phyloP scores from a whole-genome alignment of 306 rosid genomes.

The Cucumis hystrix region DNA sequence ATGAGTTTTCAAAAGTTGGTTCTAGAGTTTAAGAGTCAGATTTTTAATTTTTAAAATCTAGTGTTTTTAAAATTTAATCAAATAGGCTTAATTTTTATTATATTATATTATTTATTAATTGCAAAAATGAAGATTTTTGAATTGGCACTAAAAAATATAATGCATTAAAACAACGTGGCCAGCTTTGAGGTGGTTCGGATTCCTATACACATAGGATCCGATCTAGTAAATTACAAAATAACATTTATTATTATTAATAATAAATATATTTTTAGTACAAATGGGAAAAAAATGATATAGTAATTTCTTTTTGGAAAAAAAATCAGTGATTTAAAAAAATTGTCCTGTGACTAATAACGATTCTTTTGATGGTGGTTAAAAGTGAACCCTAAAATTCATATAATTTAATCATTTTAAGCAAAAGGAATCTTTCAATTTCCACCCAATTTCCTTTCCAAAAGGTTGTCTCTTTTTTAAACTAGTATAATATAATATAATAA shows the following conservation, averaged over 20 bases:
- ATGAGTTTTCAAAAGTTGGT: too few relatives aligned
- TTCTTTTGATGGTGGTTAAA: background rate
- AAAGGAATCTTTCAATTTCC: background rate
- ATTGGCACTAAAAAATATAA: background rate
- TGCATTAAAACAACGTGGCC: background rate
- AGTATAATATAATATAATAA: background rate
- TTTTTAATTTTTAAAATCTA: too few relatives aligned
- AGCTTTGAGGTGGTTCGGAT: background rate
- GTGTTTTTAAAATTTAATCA: too few relatives aligned
- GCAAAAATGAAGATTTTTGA: background rate
- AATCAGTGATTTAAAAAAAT: too few relatives aligned
- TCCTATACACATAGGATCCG: conserved; percentile 6
- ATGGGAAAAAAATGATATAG: too few relatives aligned
- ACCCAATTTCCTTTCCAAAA: background rate
- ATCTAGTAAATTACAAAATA: background rate
- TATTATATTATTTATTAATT: too few relatives aligned
- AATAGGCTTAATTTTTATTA: too few relatives aligned
- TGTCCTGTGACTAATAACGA: background rate
- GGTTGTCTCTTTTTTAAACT: too few relatives aligned
- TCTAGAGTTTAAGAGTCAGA: too few relatives aligned
- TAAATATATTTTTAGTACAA: background rate
- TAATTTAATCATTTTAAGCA: too few relatives aligned
- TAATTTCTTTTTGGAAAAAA: too few relatives aligned
- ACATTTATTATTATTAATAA: background rate
- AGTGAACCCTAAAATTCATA: background rate